phyloP scores from a whole-genome alignment of 2,329 filamentous ascomycete genomes.

The Fonsecaea monophora region DNA sequence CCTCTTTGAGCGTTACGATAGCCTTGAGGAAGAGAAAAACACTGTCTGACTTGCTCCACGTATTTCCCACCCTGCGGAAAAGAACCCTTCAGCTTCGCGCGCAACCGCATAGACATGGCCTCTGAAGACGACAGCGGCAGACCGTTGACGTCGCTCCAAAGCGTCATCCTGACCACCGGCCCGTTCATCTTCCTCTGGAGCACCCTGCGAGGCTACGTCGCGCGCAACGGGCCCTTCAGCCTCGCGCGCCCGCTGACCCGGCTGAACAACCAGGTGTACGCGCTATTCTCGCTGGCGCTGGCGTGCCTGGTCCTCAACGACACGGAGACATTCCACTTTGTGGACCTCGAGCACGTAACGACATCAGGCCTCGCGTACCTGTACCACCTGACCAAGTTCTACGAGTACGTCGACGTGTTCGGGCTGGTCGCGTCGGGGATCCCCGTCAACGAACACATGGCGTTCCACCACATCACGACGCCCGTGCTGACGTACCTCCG shows the following conservation, averaged over 20 bases:
- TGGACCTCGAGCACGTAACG: slow-evolving; percentile 3
- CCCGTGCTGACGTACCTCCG: slow-evolving; percentile 44
- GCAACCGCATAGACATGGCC: neutral
- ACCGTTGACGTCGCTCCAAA: slow-evolving; percentile 32
- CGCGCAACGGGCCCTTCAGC: slow-evolving; percentile 27
- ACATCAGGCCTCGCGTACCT: slow-evolving; percentile 32
- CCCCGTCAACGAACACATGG: slow-evolving; percentile 42
- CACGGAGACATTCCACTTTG: slow-evolving; percentile 19
- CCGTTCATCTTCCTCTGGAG: slow-evolving; percentile 34
- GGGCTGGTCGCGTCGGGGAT: slow-evolving; percentile 42
- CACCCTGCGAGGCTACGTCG: slow-evolving; percentile 29
- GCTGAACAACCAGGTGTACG: slow-evolving; percentile 35
- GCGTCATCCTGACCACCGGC: slow-evolving; percentile 31
- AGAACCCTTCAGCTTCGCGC: no score
- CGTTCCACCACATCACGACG: slow-evolving; percentile 45
- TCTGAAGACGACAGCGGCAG: slow-evolving; percentile 2
- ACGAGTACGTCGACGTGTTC: slow-evolving; percentile 45
- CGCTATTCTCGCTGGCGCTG: slow-evolving; percentile 32
- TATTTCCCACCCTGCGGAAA: neutral
- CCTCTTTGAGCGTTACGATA: neutral
- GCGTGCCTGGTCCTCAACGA: slow-evolving; percentile 28
- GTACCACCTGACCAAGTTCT: slow-evolving; percentile 45
- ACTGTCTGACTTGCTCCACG: neutral
- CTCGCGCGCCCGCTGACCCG: slow-evolving; percentile 24
- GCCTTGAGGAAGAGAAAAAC: neutral